phyloP scores from a whole-genome alignment of 345 rosid genomes.

The Nasturtium officinale region DNA sequence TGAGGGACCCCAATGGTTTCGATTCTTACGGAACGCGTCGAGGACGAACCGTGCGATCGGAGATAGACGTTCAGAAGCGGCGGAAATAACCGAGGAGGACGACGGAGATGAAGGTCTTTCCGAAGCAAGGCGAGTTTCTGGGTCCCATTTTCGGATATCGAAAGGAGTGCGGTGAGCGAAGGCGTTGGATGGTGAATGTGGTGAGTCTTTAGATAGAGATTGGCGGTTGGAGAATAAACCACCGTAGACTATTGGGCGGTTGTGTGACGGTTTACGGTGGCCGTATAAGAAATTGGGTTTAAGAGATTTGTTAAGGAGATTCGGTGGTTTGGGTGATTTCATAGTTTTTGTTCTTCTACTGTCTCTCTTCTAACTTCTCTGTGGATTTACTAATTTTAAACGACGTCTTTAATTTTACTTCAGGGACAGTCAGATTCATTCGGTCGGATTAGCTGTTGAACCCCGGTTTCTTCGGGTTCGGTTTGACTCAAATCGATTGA shows the following conservation, averaged over 20 bases:
- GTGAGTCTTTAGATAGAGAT: slow-evolving; percentile 32
- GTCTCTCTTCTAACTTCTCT: too few species aligned
- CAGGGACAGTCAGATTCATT: background rate
- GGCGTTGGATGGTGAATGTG: slow-evolving; percentile 12
- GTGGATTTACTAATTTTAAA: background rate
- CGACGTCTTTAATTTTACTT: background rate
- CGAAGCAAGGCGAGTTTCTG: slow-evolving; percentile 43
- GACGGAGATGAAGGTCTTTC: background rate
- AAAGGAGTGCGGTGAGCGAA: slow-evolving; percentile 46
- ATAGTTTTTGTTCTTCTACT: slow-evolving; percentile 3
- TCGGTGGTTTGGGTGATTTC: slow-evolving; percentile 43
- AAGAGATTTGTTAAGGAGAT: slow-evolving; percentile 34
- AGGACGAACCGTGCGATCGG: slow-evolving; percentile 84
- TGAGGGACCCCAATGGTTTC: slow-evolving; percentile 62
- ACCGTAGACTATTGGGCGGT: slow-evolving; percentile 79
- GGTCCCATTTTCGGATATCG: slow-evolving; percentile 75
- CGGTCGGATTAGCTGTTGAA: background rate
- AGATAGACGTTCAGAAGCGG: slow-evolving; percentile 59
- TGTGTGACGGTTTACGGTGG: slow-evolving; percentile 82
- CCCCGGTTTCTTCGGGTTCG: background rate
- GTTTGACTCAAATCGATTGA: background rate
- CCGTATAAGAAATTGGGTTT: slow-evolving; percentile 82
- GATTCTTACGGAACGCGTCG: slow-evolving; percentile 71
- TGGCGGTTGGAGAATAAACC: slow-evolving; percentile 81
- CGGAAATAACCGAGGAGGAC: slow-evolving; percentile 27